Conservation (phyloP, 78 protist genomes). For the Emiliania huxleyi region DNA sequence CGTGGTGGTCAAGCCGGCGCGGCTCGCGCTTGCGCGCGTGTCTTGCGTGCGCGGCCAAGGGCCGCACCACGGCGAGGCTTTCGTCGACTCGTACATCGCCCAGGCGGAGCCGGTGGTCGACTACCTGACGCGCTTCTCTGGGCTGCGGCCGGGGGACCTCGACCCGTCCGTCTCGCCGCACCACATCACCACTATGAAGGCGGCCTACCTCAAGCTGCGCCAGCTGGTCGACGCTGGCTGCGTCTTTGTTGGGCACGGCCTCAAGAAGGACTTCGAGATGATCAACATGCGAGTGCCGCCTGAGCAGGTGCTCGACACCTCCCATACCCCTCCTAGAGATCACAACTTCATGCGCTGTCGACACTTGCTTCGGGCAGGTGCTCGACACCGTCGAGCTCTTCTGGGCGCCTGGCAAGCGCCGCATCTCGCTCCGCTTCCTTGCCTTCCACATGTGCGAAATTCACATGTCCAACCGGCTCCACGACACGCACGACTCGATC, state of each 20-base stretch:
- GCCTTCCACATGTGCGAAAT: background rate
- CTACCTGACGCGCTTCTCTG: constrained; percentile 43
- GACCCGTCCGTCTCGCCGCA: background rate
- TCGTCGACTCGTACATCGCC: background rate
- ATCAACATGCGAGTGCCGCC: background rate
- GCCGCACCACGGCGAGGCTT: background rate
- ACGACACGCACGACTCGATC: background rate
- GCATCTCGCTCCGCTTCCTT: constrained; percentile 18
- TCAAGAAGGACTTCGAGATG: constrained; percentile 28
- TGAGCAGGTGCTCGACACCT: constrained; percentile 30
- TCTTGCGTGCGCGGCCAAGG: constrained; percentile 15
- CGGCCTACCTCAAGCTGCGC: constrained; percentile 11
- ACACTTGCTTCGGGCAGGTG: no score
- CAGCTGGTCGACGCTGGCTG: background rate
- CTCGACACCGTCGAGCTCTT: constrained; percentile 37
- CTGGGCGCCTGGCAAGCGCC: background rate
- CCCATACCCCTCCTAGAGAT: no score
- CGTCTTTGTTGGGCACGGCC: constrained; percentile 28
- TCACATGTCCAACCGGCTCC: background rate
- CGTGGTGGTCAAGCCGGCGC: background rate
- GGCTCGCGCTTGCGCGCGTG: background rate
- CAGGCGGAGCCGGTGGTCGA: constrained; percentile 39
- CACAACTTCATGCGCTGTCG: no score
- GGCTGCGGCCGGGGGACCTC: constrained; percentile 36
- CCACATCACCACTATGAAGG: constrained; percentile 16